Conservation (phyloP, 225 moss, liverwort and hornwort genomes). For the Lunularia cruciata region DNA sequence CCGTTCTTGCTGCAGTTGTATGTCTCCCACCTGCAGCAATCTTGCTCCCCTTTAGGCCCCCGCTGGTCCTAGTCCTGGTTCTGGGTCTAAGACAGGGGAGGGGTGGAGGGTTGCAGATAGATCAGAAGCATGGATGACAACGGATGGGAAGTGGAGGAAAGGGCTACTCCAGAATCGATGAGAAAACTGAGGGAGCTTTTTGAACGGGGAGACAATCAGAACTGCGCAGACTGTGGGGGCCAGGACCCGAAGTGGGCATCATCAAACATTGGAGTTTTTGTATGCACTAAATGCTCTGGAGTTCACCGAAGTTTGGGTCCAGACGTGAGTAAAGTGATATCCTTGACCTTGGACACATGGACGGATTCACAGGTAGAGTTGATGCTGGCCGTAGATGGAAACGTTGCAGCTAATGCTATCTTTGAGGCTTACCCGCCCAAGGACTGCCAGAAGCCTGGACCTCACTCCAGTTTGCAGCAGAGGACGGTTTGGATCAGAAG, state of each 20-base stretch:
- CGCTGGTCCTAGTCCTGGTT: no score
- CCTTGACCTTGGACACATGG: conserved; percentile 87
- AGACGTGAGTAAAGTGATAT: conserved; percentile 49
- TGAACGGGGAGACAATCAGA: conserved; percentile 73
- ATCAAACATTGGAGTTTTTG: conserved; percentile 81
- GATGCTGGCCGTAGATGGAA: conserved; percentile 81
- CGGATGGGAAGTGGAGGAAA: not conserved
- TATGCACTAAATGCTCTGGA: conserved; percentile 94
- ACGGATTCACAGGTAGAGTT: conserved; percentile 77
- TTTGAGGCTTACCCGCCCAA: conserved; percentile 69
- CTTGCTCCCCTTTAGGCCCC: no score
- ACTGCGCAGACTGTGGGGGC: conserved; percentile 84
- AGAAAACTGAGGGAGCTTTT: conserved; percentile 63
- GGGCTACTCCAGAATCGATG: conserved; percentile 42
- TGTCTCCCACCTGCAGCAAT: no score
- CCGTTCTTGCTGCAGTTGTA: no score
- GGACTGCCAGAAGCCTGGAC: conserved; percentile 68
- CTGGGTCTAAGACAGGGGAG: no score
- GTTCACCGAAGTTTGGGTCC: conserved; percentile 91
- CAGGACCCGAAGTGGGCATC: conserved; percentile 93
- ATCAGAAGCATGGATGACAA: no score
- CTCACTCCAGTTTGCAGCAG: conserved; percentile 63
- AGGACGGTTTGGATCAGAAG: conserved; percentile 83
- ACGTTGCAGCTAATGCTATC: conserved; percentile 76
- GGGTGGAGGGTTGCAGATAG: no score